phyloP scores from a whole-genome alignment of 2,329 filamentous ascomycete genomes.

The Cladobotryum protrusum region DNA sequence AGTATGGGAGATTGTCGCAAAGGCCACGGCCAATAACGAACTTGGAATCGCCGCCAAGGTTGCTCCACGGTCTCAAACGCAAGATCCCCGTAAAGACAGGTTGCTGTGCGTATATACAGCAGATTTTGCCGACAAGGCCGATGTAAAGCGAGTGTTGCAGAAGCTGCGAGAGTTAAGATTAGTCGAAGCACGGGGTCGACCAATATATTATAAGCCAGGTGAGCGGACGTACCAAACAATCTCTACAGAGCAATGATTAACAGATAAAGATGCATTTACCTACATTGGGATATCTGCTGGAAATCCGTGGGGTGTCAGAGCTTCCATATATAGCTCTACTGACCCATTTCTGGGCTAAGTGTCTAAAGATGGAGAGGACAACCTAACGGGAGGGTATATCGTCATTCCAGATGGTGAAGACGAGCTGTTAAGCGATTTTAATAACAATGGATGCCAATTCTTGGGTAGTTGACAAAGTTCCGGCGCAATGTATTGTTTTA shows the following conservation, averaged over 20 bases:
- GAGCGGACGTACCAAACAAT: constrained; percentile 23
- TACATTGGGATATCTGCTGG: constrained; percentile 55
- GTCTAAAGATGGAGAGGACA: neutral
- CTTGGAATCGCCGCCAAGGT: constrained; percentile 72
- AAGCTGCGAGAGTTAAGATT: constrained; percentile 58
- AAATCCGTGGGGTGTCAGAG: constrained; percentile 57
- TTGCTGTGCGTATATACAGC: constrained; percentile 74
- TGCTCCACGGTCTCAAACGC: constrained; percentile 43
- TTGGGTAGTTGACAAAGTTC: too few species aligned
- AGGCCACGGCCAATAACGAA: constrained; percentile 59
- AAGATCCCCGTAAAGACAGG: constrained; percentile 36
- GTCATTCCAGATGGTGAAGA: too few species aligned
- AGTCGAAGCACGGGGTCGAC: constrained; percentile 37
- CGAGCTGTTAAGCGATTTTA: too few species aligned
- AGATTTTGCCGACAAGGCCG: constrained; percentile 63
- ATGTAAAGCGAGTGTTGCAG: constrained; percentile 62
- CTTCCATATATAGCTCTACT: constrained; percentile 49
- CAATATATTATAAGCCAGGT: constrained; percentile 76
- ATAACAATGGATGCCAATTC: too few species aligned
- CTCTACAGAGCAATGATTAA: neutral
- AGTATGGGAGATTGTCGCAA: constrained; percentile 61
- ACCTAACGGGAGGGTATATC: too few species aligned
- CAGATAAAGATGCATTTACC: constrained; percentile 55
- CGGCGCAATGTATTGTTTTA: too few species aligned
- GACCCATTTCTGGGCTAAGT: constrained; percentile 28